A percentile compares a stretch with the other conserved stretches of the same genome.
Conservation (phyloP, 164 flowering plant species). For the Echeveria elegans region DNA sequence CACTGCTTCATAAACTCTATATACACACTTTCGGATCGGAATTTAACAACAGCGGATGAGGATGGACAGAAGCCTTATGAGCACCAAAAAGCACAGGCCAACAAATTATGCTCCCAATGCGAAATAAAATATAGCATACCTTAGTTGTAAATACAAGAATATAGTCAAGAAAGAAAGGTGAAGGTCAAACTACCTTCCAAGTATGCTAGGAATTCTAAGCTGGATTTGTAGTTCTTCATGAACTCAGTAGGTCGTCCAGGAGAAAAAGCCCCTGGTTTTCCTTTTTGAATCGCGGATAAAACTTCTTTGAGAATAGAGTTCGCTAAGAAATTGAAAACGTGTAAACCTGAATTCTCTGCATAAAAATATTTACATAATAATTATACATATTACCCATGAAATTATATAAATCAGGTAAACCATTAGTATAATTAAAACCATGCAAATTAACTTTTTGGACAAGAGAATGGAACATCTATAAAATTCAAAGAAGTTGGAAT, state of each 20-base stretch:
- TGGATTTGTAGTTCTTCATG: slow-evolving; percentile 80
- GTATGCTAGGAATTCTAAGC: slow-evolving; percentile 63
- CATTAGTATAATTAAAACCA: not conserved
- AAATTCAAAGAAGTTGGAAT: not conserved
- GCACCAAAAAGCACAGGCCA: slow-evolving; percentile 25
- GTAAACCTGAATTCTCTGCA: slow-evolving; percentile 95
- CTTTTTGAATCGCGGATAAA: slow-evolving; percentile 69
- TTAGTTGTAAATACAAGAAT: not conserved
- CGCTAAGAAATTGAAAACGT: slow-evolving; percentile 90
- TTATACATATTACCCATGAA: not conserved
- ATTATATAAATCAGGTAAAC: not conserved
- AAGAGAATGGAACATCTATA: not conserved
- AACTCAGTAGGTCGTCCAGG: slow-evolving; percentile 91
- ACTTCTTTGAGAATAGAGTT: slow-evolving; percentile 97
- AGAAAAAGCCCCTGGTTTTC: slow-evolving; percentile 93
- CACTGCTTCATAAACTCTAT: slow-evolving; percentile 88
- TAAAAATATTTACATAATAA: slow-evolving; percentile 11
- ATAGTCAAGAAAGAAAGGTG: not conserved
- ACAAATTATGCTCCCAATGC: slow-evolving; percentile 21
- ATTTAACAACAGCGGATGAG: slow-evolving; percentile 70
- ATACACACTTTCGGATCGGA: slow-evolving; percentile 70
- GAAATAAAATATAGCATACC: not conserved
- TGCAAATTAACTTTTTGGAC: not conserved
- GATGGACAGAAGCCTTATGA: slow-evolving; percentile 73
- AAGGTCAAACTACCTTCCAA: slow-evolving; percentile 63